phyloP scores from a whole-genome alignment of 257 asterid species.

The Petunia axillaris region DNA sequence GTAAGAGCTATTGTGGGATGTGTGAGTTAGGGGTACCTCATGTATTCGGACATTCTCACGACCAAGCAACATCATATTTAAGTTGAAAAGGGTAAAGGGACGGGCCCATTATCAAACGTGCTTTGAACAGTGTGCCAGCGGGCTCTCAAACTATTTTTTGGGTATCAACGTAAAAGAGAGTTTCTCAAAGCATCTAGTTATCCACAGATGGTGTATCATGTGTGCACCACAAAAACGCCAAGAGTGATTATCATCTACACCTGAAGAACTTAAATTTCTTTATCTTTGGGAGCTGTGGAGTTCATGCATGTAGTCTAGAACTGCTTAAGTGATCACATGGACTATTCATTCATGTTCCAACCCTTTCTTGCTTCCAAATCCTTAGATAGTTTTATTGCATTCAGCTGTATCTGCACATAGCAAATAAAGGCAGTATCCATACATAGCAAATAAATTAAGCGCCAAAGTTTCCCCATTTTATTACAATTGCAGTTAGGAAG shows the following conservation, averaged over 20 bases:
- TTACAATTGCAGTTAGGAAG: neutral
- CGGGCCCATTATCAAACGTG: neutral
- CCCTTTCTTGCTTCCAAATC: neutral
- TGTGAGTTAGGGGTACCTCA: neutral
- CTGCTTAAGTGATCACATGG: slow-evolving; percentile 17
- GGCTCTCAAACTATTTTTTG: neutral
- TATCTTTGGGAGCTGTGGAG: neutral
- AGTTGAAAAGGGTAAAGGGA: slow-evolving; percentile 13
- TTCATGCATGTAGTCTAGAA: neutral
- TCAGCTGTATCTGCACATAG: neutral
- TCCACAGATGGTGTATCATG: neutral
- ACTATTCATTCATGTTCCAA: neutral
- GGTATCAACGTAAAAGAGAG: neutral
- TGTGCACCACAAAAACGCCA: neutral
- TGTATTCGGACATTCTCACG: neutral
- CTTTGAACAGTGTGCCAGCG: neutral
- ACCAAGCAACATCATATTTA: neutral
- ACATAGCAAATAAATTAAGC: neutral
- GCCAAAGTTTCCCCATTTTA: neutral
- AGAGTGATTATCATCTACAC: neutral
- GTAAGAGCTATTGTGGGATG: neutral
- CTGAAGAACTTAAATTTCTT: slow-evolving; percentile 2
- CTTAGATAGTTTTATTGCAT: neutral
- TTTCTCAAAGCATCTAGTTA: neutral
- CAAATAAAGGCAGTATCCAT: neutral